phyloP scores from a whole-genome alignment of 2,329 filamentous ascomycete genomes.

The Exophiala spinifera region DNA sequence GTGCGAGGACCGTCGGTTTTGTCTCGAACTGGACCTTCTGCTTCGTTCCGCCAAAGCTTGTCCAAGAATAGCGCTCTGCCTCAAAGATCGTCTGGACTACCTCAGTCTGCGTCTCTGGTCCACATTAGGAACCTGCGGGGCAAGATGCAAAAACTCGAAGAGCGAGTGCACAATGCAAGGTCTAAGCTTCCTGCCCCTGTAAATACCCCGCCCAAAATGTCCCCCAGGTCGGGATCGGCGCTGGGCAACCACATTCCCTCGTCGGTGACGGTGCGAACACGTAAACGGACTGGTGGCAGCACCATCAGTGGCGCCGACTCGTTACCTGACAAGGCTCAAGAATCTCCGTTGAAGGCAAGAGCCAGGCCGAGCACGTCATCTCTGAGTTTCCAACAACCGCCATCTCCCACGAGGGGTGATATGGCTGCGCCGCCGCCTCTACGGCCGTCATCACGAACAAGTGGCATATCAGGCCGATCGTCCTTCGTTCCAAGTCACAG shows the following conservation, averaged over 20 bases:
- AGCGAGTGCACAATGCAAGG: constrained; percentile 83
- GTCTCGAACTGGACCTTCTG: constrained; percentile 46
- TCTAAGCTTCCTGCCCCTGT: constrained; percentile 85
- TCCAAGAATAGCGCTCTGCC: constrained; percentile 22
- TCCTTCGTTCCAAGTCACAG: constrained; percentile 26
- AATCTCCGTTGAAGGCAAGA: constrained; percentile 25
- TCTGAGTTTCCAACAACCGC: constrained; percentile 50
- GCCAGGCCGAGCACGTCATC: constrained; percentile 55
- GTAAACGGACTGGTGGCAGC: constrained; percentile 63
- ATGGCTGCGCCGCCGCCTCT: constrained; percentile 27
- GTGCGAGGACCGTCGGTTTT: constrained; percentile 58
- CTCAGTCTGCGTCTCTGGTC: constrained; percentile 70
- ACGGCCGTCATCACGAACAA: constrained; percentile 30
- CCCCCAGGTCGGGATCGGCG: constrained; percentile 62
- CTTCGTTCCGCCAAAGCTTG: constrained; percentile 38
- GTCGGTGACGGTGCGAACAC: constrained; percentile 62
- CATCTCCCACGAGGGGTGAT: constrained; percentile 40
- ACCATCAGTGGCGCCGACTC: constrained; percentile 42
- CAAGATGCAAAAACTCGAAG: constrained; percentile 95
- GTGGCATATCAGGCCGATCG: constrained; percentile 21
- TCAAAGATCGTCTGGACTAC: constrained; percentile 40
- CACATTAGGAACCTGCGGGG: constrained; percentile 92
- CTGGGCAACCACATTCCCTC: constrained; percentile 51
- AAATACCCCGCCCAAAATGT: constrained; percentile 72
- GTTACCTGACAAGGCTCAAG: constrained; percentile 28